Percentiles rank a stretch among this genome's conserved stretches.
phyloP scores from a whole-genome alignment of 495 filamentous ascomycete species.

The Xylaria sp. region DNA sequence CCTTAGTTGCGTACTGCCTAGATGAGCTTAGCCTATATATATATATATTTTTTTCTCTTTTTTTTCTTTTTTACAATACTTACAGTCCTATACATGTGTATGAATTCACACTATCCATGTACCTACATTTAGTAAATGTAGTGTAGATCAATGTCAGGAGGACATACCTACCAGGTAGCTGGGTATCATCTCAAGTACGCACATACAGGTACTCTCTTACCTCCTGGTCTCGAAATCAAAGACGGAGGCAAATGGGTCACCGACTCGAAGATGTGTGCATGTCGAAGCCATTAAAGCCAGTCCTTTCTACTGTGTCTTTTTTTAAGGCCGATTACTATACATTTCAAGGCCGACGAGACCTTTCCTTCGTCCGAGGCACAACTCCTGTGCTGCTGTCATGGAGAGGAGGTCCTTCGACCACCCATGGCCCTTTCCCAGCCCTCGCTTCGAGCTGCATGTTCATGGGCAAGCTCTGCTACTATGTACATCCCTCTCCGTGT shows the following conservation, averaged over 20 bases:
- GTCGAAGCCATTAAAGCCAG: neutral
- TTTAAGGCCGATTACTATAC: slow-evolving; percentile 4
- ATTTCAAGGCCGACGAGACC: neutral
- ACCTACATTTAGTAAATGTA: no score
- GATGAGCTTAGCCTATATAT: no score
- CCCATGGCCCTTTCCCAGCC: neutral
- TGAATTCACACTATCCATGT: no score
- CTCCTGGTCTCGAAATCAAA: neutral
- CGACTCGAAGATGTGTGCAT: neutral
- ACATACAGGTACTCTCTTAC: no score
- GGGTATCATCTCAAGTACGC: no score
- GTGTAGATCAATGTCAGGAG: no score
- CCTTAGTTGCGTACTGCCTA: no score
- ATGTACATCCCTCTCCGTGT: slow-evolving; percentile 8
- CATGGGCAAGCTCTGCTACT: neutral
- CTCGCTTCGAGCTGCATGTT: neutral
- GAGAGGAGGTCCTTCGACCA: no score
- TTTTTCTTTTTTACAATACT: no score
- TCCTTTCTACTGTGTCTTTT: neutral
- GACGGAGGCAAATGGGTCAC: neutral
- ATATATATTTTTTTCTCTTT: no score
- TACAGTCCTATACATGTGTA: no score
- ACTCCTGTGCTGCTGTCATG: neutral
- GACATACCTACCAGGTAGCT: no score
- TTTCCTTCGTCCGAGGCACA: neutral